Base-by-base conservation (phyloP, 768 basidiomycete species). In the Leccinum pellstonianum region DNA sequence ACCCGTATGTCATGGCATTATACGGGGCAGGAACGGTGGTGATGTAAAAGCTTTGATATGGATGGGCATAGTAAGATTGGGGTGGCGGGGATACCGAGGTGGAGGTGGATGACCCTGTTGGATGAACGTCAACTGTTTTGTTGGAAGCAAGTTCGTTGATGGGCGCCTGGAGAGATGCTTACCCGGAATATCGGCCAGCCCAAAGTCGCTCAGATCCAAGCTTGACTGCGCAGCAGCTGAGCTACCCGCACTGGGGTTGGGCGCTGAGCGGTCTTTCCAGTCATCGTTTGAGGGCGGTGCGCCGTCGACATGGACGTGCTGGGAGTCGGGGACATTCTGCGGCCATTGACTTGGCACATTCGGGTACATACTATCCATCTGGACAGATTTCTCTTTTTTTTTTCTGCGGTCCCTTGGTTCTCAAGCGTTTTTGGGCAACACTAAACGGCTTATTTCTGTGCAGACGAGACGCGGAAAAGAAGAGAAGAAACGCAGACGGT, bases 1-100 rank as follows among this genome's bases (percentile, higher is more conserved):
- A 65, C n/a, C 82, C 80, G 60, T 87, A 88, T 2, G 81, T 68
- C 66, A 84, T 79, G 6, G 81, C 77, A 60, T 82, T 81, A 70
- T 81, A 85, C 14, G 81, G 80, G 4, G 78, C 75, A 4, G 78
- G 71, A 29, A 79, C 75, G 56, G 72, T 67, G 10, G 75, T 69
- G 51, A 78, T 66, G 55, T 77, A 81, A 65, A 77, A 82, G 53
- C 72, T 67, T 67, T 77, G 69, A 75, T 79, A 71, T 69, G 79
- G 64, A 52, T 74, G 70, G 52, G 72, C 66, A 74, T 77, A 80
- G 68, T 78, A 79, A 43, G 75, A 63, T 57, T 77, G 76, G 0
- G 79, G 66, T 2, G 81, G 66, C 6, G 80, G 64, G 25, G 81
- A 70, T 62, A 77, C 67, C 29, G 80, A 67, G 4, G 76, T 64